Percentiles rank a stretch among this genome's conserved stretches.
These are phyloP conservation scores for Camellia japonica DNA, from an alignment of 148 eudicot genomes.

Conservation along the genomic window DNA sequence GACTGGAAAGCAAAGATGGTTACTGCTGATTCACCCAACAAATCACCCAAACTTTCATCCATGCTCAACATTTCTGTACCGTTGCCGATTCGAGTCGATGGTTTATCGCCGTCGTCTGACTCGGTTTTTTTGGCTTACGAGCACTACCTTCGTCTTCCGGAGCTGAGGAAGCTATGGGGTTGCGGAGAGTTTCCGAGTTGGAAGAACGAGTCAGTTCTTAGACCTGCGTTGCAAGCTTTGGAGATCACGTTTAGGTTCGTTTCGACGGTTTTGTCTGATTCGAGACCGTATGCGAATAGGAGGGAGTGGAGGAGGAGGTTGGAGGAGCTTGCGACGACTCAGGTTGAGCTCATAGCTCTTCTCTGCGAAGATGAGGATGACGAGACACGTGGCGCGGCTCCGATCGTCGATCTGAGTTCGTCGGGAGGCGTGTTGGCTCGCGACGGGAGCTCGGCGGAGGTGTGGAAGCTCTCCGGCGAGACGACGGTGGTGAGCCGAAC, in stretches of 20 bases:
- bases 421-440: slow-evolving; percentile 42
- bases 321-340: slow-evolving; percentile 42
- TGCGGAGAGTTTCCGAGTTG: slow-evolving; percentile 50
- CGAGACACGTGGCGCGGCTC: slow-evolving; percentile 27
- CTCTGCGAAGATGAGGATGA: slow-evolving; percentile 51
- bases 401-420: slow-evolving; percentile 48
- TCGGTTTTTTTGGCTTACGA: slow-evolving; percentile 62
- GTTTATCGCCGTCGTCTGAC: slow-evolving; percentile 48
- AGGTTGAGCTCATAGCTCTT: slow-evolving; percentile 50
- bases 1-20: slow-evolving; percentile 60
- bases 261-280: slow-evolving; percentile 51
- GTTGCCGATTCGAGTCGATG: slow-evolving; percentile 23
- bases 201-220: slow-evolving; percentile 52
- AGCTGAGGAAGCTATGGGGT: slow-evolving; percentile 51
- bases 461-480: slow-evolving; percentile 48
- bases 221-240: slow-evolving; percentile 62
- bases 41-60: slow-evolving; percentile 29
- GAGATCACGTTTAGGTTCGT: slow-evolving; percentile 75
- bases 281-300: slow-evolving; percentile 55
- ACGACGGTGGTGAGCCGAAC: slow-evolving; percentile 48
- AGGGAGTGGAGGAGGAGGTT: slow-evolving; percentile 60
- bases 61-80: slow-evolving; percentile 37
- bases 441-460: slow-evolving; percentile 56
- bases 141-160: slow-evolving; percentile 60
- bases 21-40: slow-evolving; percentile 33